Percentiles rank a stretch among this genome's conserved stretches.
Evolutionary conservation across 2,329 filamentous ascomycete genomes (phyloP).

Genomic region (Fusarium austroafricanum): DNA sequence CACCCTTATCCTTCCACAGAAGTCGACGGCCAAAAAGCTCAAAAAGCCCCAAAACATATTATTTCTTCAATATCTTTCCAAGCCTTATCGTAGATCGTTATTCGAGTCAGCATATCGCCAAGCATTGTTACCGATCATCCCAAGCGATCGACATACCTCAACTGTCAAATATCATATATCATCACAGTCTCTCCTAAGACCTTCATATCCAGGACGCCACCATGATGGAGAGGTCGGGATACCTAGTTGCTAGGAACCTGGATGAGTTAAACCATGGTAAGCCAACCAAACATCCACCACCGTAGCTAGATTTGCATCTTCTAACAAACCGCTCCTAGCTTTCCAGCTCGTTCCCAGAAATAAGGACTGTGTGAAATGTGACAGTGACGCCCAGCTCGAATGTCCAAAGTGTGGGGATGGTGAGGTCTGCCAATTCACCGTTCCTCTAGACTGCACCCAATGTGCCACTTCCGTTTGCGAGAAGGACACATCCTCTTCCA

Average conservation of each 20-base stretch:
- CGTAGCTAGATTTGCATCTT: not conserved
- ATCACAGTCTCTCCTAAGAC: slow-evolving; percentile 8
- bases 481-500: slow-evolving; percentile 36
- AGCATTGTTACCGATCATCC: slow-evolving; percentile 33
- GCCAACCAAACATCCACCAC: slow-evolving; percentile 12
- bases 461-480: slow-evolving; percentile 63
- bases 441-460: slow-evolving; percentile 58
- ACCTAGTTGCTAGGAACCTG: slow-evolving; percentile 46
- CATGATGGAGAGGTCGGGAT: slow-evolving; percentile 43
- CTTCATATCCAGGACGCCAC: slow-evolving; percentile 3
- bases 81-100: slow-evolving; percentile 23
- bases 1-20: slow-evolving; percentile 4
- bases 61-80: slow-evolving; percentile 8
- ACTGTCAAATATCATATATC: slow-evolving; percentile 19
- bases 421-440: slow-evolving; percentile 59
- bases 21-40: slow-evolving; percentile 6
- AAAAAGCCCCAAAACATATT: slow-evolving; percentile 1
- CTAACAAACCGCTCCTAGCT: slow-evolving; percentile 41
- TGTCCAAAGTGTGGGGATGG: slow-evolving; percentile 60
- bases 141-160: slow-evolving; percentile 42
- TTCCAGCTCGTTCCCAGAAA: slow-evolving; percentile 55
- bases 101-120: slow-evolving; percentile 25
- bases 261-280: slow-evolving; percentile 49
- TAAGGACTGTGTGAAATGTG: slow-evolving; percentile 60
- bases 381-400: slow-evolving; percentile 53